Evolutionary conservation across 257 asterid genomes (phyloP).

Genomic region (Solanum pimpinellifolium): DNA sequence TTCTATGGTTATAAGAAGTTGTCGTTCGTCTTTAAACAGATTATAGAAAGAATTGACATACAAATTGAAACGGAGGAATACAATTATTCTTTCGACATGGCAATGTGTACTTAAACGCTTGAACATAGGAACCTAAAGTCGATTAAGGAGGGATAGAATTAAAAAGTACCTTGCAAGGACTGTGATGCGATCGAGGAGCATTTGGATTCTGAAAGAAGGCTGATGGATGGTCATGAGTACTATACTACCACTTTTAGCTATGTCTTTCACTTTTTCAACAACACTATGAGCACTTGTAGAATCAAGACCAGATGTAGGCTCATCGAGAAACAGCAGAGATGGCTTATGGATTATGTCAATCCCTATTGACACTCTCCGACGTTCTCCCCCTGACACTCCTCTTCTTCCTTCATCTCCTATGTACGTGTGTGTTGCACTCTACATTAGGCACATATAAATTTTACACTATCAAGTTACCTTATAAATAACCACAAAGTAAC

Average conservation of each 20-base stretch:
- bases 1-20: not conserved
- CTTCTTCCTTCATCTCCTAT: constrained; percentile 76
- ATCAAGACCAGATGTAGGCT: constrained; percentile 86
- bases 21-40: not conserved
- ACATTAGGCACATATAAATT: not conserved
- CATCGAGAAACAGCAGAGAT: constrained; percentile 71
- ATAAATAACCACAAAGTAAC: not conserved
- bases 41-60: not conserved
- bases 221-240: constrained; percentile 85
- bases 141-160: not conserved
- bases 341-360: constrained; percentile 86
- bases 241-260: constrained; percentile 65
- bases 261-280: constrained; percentile 77
- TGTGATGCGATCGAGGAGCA: constrained; percentile 62
- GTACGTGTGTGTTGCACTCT: constrained; percentile 66
- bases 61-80: not conserved
- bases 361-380: constrained; percentile 76
- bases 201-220: constrained; percentile 75
- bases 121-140: not conserved
- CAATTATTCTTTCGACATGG: not conserved
- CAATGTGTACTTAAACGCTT: not conserved
- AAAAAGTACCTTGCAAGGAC: constrained; percentile 59
- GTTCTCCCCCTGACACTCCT: constrained; percentile 83
- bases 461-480: not conserved
- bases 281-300: constrained; percentile 82